Evolutionary conservation across 2,329 filamentous ascomycete genomes (phyloP), one percentile per base, ranked within the genome.

Genomic region (Colletotrichum paranaense): DNA sequence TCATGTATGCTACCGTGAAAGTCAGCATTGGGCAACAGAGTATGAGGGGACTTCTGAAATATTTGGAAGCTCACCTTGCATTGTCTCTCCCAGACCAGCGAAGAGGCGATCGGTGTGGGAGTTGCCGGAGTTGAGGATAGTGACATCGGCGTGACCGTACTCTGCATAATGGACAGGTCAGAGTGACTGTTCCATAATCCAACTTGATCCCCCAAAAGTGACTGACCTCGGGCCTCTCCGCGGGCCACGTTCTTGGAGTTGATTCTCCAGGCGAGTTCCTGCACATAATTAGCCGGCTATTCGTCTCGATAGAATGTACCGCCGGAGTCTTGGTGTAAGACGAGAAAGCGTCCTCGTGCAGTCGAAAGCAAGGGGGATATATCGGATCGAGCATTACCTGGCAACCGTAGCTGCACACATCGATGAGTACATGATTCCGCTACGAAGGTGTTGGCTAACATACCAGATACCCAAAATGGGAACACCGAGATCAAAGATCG

Each of bases 401-500:
- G 66, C 59, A 73, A 35, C 70, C 70, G 32, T 73, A 73, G 59
- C 65, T 67, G 9, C 8, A 42, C 9, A 28, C 22, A 14, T 19
- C 9, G 5, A 30, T 65, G 8, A 65, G 62, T 30, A 30, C 46
- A 16, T 32, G 2, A 24, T 8, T 16, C 14, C 11, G 5, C 24
- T 9, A 1, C 2, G 4, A 42, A 49, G 9, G 8, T 3, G 14
- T 11, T n/a, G 9, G 11, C 22, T 42, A 11, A 11, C 88, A 74
- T 90, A 93, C 84, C 92, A 93, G 78, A 92, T 92, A 14, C 77
- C 76, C 32, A 89, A 83, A 57, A 91, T 86, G 0, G 88, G 89
- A 3, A 95, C 91, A 73, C 87, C 88, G 38, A 96, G 88, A 1
- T 95, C 92, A 80, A 97, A 95, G 67, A 95, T 88, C 30, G 92